Percentiles rank a stretch among this genome's conserved stretches.
phyloP scores from a whole-genome alignment of 441 rosid species.

The Cnidoscolus chayamansa region DNA sequence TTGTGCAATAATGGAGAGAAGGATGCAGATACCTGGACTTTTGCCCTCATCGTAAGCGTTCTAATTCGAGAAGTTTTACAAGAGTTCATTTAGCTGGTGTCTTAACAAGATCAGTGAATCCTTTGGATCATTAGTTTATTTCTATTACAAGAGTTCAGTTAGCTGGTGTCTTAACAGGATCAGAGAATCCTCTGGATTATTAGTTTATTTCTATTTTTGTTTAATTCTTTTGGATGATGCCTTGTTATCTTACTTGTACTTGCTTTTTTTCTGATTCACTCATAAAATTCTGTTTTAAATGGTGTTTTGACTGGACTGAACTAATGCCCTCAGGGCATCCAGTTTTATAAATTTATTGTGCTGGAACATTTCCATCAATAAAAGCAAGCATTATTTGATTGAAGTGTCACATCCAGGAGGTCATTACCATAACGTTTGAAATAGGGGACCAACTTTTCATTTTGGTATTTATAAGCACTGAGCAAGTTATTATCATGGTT shows the following conservation, averaged over 20 bases:
- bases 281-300: not conserved
- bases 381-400: not conserved
- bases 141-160: not conserved
- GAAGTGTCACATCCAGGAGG: not conserved
- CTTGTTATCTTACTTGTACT: not conserved
- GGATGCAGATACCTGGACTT: not conserved
- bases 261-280: not conserved
- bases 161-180: not conserved
- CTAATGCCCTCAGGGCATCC: no score
- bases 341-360: no score
- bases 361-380: not conserved
- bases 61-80: not conserved
- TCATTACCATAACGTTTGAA: no score
- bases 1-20: no score
- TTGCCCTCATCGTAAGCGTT: not conserved
- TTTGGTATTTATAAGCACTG: no score
- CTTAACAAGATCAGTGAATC: not conserved
- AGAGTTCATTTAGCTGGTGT: not conserved
- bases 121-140: not conserved
- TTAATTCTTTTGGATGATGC: no score
- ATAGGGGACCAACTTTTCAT: no score
- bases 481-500: no score
- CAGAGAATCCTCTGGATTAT: not conserved
- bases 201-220: not conserved
- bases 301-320: no score